These are phyloP conservation scores for Blastobotrys indianensis DNA, from an alignment of 1,139 yeast species.

Conservation along the genomic window DNA sequence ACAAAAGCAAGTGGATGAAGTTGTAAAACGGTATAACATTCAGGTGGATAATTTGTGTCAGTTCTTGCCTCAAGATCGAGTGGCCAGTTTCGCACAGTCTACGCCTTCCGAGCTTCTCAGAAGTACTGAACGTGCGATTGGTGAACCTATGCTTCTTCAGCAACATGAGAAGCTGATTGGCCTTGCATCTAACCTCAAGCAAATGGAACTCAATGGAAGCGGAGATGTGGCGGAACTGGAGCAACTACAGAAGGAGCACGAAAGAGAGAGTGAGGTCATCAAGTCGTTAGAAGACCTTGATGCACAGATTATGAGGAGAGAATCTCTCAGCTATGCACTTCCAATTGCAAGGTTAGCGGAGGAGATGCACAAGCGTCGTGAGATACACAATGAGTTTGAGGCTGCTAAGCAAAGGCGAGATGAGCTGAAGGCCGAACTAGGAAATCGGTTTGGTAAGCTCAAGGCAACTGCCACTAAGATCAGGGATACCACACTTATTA, in stretches of 20 bases:
- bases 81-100: slow-evolving; percentile 83
- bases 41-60: slow-evolving; percentile 91
- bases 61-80: slow-evolving; percentile 92
- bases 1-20: slow-evolving; percentile 43
- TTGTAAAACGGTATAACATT: slow-evolving; percentile 53
- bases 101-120: slow-evolving; percentile 66
- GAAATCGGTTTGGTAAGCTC: too few species aligned
- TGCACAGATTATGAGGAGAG: slow-evolving; percentile 18
- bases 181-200: slow-evolving; percentile 19
- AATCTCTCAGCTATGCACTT: neutral
- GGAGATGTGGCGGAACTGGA: slow-evolving; percentile 10
- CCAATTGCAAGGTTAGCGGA: neutral
- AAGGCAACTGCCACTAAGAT: too few species aligned
- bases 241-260: slow-evolving; percentile 36
- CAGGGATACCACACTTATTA: too few species aligned
- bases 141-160: slow-evolving; percentile 50
- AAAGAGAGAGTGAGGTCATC: slow-evolving; percentile 12
- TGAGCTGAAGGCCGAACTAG: slow-evolving; percentile 10
- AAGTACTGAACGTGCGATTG: slow-evolving; percentile 81
- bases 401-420: slow-evolving; percentile 35
- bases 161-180: slow-evolving; percentile 54
- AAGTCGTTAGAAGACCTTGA: slow-evolving; percentile 1
- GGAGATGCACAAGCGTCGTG: slow-evolving; percentile 7
- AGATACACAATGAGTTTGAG: slow-evolving; percentile 37
- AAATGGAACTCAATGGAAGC: slow-evolving; percentile 7